Base-by-base conservation (phyloP, 2,329 filamentous ascomycete genomes). In the Geoglossum cookeanum region DNA sequence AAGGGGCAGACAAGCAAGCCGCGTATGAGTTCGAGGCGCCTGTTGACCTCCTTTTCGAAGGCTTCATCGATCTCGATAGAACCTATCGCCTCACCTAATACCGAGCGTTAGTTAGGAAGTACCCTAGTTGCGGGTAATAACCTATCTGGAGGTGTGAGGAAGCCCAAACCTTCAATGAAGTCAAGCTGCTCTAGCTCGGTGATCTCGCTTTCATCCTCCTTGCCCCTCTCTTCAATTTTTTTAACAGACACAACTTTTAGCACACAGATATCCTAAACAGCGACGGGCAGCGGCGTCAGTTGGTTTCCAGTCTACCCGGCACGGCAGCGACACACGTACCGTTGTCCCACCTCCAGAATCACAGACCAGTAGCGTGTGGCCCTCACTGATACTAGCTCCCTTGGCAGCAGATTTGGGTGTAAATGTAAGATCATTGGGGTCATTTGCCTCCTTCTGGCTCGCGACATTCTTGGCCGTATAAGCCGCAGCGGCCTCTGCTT, bases 401-500 rank as follows among this genome's bases (percentile, higher is more conserved):
- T 6, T 37, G 35, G 35, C 47, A 49, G 33, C 15, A 3, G 35
- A 37, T 37, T 13, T 37, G 6, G 15, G 9, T 44, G 39, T 13
- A 44, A 15, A 4, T n/a, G 39, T 6, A 4, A 13, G 9, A 44
- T 37, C 35, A 37, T 37, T 13, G 7, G 35, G 35, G 3, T 37
- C 35, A 13, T 37, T 37, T 7, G 11, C 35, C 35, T 7, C 11
- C 6, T 7, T 7, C 35, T 37, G 35, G 35, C 6, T 6, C 22
- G 42, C 5, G 9, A 13, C 7, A 22, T 33, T 37, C 56, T 17
- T 58, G 17, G 37, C 51, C 42, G 57, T 65, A 61, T 35, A 66
- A 64, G 78, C 74, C 32, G 75, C 75, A 1, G 75, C 75, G 4
- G 75, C 75, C 61, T 78, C 75, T 0, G 75, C 75, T 63, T 78